phyloP scores from a whole-genome alignment of 345 rosid species.

The Eucalyptus regnans region DNA sequence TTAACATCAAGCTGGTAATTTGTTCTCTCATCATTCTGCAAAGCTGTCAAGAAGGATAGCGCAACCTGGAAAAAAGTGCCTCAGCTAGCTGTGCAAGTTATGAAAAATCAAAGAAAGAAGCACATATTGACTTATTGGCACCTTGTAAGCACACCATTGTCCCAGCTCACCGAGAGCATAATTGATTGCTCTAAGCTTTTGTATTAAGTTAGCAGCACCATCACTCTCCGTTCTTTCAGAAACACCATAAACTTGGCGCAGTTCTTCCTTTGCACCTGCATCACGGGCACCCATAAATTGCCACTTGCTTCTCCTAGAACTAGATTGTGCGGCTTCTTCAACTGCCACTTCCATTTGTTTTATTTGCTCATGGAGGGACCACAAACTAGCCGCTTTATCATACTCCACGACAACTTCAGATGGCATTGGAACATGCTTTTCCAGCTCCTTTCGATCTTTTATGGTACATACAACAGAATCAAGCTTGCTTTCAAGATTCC shows the following conservation, averaged over 20 bases:
- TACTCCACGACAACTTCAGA: constrained; percentile 82
- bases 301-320: constrained; percentile 93
- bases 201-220: constrained; percentile 93
- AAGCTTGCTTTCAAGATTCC: constrained; percentile 94
- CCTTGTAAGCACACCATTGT: constrained; percentile 99
- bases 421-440: constrained; percentile 97
- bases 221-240: constrained; percentile 98
- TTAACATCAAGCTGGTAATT: constrained; percentile 90
- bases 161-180: constrained; percentile 93
- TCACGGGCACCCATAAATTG: constrained; percentile 99
- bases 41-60: constrained; percentile 78
- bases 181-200: constrained; percentile 87
- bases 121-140: constrained; percentile 2
- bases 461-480: constrained; percentile 88
- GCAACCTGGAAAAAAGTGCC: constrained; percentile 52
- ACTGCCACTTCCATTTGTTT: constrained; percentile 84
- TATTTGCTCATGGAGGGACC: constrained; percentile 93
- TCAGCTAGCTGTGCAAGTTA: not conserved
- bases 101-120: not conserved
- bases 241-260: constrained; percentile 93
- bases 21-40: constrained; percentile 89
- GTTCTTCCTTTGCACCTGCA: constrained; percentile 95
- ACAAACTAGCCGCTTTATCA: constrained; percentile 90
- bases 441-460: constrained; percentile 92
- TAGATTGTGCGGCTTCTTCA: constrained; percentile 88